These are phyloP conservation scores for Linnemannia hyalina DNA, from an alignment of 192 early-diverging fungal species.

Conservation along the genomic window DNA sequence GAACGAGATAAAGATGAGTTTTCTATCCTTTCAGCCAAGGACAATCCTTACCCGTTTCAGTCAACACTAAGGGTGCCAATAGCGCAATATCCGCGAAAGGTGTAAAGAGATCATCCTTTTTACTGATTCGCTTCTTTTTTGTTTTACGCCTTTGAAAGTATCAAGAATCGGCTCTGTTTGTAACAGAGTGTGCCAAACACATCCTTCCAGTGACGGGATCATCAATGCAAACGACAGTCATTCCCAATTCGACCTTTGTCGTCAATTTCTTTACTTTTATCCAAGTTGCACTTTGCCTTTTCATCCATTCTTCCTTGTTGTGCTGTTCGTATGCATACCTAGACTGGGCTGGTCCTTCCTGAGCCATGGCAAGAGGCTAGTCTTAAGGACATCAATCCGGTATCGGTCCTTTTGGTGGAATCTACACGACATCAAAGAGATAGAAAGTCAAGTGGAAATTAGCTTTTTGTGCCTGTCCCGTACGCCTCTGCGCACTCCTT, in stretches of 20 bases:
- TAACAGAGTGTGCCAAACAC: neutral
- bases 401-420: slow-evolving; percentile 59
- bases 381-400: slow-evolving; percentile 55
- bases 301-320: neutral
- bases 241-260: slow-evolving; percentile 6
- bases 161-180: neutral
- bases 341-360: slow-evolving; percentile 45
- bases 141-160: neutral
- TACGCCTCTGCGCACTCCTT: neutral
- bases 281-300: neutral
- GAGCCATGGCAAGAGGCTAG: slow-evolving; percentile 54
- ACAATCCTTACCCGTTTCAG: neutral
- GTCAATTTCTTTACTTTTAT: neutral
- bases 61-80: neutral
- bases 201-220: slow-evolving; percentile 15
- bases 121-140: neutral
- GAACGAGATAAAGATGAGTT: neutral
- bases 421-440: slow-evolving; percentile 22
- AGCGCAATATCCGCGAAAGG: neutral
- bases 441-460: slow-evolving; percentile 6
- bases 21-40: neutral
- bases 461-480: neutral
- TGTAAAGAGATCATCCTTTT: slow-evolving; percentile 4
- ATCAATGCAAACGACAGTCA: slow-evolving; percentile 9
- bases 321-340: slow-evolving; percentile 16